A percentile compares a stretch with the other conserved stretches of the same genome.
These are phyloP conservation scores for Auricularia sp. DNA, from an alignment of 768 basidiomycete genomes.

Conservation along the genomic window DNA sequence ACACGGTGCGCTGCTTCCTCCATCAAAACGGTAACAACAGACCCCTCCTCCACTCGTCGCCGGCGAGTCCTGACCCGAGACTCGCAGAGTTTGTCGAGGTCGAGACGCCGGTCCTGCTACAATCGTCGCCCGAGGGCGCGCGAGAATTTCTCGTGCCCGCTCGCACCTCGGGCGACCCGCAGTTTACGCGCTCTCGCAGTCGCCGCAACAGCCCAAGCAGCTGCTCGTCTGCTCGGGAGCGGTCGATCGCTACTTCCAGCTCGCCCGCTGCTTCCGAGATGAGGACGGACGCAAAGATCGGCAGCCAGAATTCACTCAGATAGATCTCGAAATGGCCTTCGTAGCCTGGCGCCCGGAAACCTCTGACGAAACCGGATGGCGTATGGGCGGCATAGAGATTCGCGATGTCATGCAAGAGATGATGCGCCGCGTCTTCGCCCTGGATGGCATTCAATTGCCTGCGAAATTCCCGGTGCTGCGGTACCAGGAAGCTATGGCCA, in stretches of 20 bases:
- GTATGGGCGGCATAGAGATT: conserved; percentile 79
- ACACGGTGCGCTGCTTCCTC: conserved; percentile 60
- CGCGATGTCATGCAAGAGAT: conserved; percentile 69
- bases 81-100: conserved; percentile 78
- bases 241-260: conserved; percentile 84
- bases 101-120: conserved; percentile 83
- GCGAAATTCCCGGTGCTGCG: conserved; percentile 70
- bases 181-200: conserved; percentile 84
- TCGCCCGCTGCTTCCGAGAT: conserved; percentile 91
- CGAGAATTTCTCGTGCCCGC: conserved; percentile 88
- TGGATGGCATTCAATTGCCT: conserved; percentile 54
- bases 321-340: conserved; percentile 95
- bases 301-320: conserved; percentile 94
- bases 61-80: not conserved
- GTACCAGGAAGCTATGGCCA: conserved; percentile 75
- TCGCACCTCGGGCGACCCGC: conserved; percentile 31
- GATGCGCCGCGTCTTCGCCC: conserved; percentile 59
- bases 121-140: conserved; percentile 90
- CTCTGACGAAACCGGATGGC: conserved; percentile 38
- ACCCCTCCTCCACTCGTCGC: not conserved
- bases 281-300: conserved; percentile 92
- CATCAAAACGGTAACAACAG: conserved; percentile 51
- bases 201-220: conserved; percentile 94
- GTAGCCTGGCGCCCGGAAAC: conserved; percentile 60
- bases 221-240: conserved; percentile 82